These are phyloP conservation scores for Begonia loranthoides DNA, from an alignment of 306 rosid species.

Conservation along the genomic window DNA sequence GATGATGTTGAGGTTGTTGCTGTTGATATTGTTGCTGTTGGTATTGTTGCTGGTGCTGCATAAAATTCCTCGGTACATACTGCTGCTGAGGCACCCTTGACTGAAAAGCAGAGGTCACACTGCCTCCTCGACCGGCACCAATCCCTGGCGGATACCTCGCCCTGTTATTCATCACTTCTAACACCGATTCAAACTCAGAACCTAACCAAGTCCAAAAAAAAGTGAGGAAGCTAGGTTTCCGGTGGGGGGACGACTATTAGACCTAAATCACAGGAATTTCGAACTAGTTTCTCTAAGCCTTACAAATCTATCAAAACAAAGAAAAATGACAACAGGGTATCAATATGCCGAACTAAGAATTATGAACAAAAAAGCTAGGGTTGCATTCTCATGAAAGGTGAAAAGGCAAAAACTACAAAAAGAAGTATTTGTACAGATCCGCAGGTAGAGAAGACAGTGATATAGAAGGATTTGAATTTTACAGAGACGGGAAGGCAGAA, in stretches of 20 bases:
- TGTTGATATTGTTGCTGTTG: slow-evolving; percentile 32
- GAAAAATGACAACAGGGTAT: neutral
- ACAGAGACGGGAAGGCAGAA: neutral
- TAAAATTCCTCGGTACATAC: slow-evolving; percentile 34
- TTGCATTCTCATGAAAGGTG: neutral
- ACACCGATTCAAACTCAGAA: slow-evolving; percentile 9
- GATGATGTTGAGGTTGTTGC: slow-evolving; percentile 16
- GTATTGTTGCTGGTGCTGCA: slow-evolving; percentile 37
- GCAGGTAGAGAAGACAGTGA: neutral
- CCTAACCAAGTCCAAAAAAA: neutral
- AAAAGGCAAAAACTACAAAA: neutral
- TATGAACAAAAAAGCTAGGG: neutral
- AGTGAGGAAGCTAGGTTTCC: neutral
- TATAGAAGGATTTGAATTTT: neutral
- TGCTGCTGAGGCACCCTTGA: slow-evolving; percentile 50
- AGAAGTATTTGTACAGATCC: neutral
- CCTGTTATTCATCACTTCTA: slow-evolving; percentile 50
- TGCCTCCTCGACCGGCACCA: slow-evolving; percentile 49
- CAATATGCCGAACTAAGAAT: neutral
- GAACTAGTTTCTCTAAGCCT: too few relatives aligned
- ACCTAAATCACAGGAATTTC: neutral
- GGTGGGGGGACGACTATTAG: neutral
- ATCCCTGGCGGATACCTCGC: slow-evolving; percentile 89
- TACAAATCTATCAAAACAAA: neutral
- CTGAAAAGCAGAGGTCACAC: slow-evolving; percentile 43